Evolutionary conservation across 2,329 filamentous ascomycete species (phyloP).

Genomic region (Paraphoma chrysanthemicola): DNA sequence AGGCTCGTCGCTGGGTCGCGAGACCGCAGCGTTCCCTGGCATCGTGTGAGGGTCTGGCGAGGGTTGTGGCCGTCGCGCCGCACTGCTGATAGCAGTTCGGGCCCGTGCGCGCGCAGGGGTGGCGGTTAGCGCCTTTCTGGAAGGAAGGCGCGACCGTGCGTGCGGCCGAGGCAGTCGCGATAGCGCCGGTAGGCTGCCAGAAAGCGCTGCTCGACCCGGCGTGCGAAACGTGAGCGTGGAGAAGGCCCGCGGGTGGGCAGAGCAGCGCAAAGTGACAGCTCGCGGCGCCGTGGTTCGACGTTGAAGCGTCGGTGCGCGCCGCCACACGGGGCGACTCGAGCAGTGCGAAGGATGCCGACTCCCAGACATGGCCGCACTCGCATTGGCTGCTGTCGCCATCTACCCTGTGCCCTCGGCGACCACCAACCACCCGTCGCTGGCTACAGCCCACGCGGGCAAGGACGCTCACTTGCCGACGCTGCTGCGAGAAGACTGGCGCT

Average conservation of each 20-base stretch:
- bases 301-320: slow-evolving; percentile 1
- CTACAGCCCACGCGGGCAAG: not conserved
- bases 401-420: not conserved
- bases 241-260: not conserved
- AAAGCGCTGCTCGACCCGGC: slow-evolving; percentile 4
- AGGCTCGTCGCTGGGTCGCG: not conserved
- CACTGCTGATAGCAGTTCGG: slow-evolving; percentile 7
- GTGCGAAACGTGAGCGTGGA: slow-evolving; percentile 16
- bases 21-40: not conserved
- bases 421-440: not conserved
- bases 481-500: not conserved
- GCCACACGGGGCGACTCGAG: slow-evolving; percentile 3
- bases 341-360: not conserved
- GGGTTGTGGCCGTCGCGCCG: not conserved
- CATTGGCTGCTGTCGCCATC: slow-evolving; percentile 2
- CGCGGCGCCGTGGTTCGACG: slow-evolving; percentile 1
- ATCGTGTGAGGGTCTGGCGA: not conserved
- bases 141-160: slow-evolving; percentile 14
- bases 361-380: not conserved
- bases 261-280: slow-evolving; percentile 7
- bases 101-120: slow-evolving; percentile 4
- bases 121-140: slow-evolving; percentile 1
- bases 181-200: slow-evolving; percentile 8
- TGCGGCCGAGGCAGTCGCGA: slow-evolving; percentile 3
- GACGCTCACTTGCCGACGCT: not conserved